Conservation (phyloP, 2,329 filamentous ascomycete genomes). For the Colletotrichum kahawae region DNA sequence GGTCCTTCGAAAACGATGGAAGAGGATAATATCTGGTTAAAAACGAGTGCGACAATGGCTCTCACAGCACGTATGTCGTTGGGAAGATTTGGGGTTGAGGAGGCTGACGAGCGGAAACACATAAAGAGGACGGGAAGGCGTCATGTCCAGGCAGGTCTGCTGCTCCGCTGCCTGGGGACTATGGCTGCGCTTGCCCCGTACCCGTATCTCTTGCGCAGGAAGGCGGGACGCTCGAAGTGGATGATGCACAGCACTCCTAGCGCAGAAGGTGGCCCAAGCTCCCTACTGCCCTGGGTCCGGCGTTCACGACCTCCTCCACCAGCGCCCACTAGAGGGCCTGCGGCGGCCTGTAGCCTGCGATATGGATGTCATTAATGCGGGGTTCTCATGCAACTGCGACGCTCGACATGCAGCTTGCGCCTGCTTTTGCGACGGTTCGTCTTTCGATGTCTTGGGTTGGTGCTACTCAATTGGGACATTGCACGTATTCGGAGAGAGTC, state of each 20-base stretch:
- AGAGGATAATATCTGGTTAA: neutral
- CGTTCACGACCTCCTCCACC: neutral
- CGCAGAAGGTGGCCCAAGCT: slow-evolving; percentile 28
- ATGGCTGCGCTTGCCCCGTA: neutral
- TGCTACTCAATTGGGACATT: neutral
- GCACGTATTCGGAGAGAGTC: neutral
- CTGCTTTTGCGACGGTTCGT: neutral
- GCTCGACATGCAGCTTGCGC: neutral
- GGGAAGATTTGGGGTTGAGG: neutral
- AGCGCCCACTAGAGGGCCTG: neutral
- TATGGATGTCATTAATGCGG: slow-evolving; percentile 7
- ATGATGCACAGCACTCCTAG: neutral
- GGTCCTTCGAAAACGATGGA: neutral
- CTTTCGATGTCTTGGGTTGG: neutral
- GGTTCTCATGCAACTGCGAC: neutral
- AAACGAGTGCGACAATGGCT: neutral
- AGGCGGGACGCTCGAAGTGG: neutral
- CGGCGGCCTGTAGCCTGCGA: neutral
- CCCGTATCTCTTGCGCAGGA: neutral
- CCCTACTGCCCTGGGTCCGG: slow-evolving; percentile 36
- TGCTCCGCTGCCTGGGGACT: neutral
- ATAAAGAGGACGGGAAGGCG: neutral
- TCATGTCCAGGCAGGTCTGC: neutral
- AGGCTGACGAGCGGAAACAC: neutral
- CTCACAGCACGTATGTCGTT: neutral